Conservation (phyloP, 495 filamentous ascomycete species). For the Chaetomium cochliodes region DNA sequence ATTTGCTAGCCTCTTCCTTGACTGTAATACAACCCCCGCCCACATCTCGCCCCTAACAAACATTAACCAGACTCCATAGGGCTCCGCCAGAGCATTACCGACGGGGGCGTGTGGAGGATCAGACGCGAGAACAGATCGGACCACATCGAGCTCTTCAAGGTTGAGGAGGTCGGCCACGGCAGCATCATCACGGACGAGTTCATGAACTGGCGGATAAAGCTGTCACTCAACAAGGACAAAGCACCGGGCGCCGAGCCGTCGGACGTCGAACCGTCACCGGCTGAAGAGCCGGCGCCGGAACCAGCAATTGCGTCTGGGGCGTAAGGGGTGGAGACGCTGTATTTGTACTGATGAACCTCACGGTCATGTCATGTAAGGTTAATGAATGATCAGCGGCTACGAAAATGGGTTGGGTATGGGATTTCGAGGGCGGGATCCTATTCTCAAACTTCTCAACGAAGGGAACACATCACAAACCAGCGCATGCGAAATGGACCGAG, state of each 20-base stretch:
- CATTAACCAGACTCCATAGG: constrained; percentile 40
- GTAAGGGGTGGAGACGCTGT: not conserved
- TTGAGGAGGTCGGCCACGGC: constrained; percentile 71
- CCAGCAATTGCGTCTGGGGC: not conserved
- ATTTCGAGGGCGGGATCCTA: too few relatives aligned
- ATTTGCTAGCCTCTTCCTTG: constrained; percentile 72
- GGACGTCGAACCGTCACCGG: not conserved
- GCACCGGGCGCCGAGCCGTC: not conserved
- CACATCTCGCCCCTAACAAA: not conserved
- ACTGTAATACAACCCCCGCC: constrained; percentile 49
- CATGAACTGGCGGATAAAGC: constrained; percentile 65
- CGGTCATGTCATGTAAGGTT: too few relatives aligned
- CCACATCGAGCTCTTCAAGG: constrained; percentile 66
- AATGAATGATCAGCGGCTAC: too few relatives aligned
- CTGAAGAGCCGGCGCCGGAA: constrained; percentile 5
- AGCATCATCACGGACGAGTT: constrained; percentile 76
- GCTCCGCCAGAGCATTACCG: constrained; percentile 62
- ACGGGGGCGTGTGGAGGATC: constrained; percentile 81
- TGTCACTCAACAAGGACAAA: constrained; percentile 31
- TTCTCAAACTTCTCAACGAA: too few relatives aligned
- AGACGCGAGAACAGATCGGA: constrained; percentile 55
- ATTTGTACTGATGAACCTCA: not conserved
- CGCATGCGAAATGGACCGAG: not conserved
- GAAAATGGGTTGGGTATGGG: too few relatives aligned
- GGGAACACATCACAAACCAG: not conserved